phyloP scores from a whole-genome alignment of 345 rosid species.

The Alliaria petiolata region DNA sequence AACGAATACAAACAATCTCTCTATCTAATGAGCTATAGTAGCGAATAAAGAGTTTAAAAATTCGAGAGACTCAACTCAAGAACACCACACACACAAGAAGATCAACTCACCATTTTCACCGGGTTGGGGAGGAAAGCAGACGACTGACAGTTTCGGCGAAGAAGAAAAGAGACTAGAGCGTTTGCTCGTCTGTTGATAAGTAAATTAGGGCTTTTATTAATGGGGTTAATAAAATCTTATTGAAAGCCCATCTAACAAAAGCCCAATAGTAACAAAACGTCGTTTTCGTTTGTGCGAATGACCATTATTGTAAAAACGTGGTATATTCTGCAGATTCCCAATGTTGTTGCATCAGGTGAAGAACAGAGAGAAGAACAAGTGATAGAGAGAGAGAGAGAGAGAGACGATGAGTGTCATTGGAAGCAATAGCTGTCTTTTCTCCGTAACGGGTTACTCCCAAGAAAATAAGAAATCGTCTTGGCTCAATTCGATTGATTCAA shows the following conservation, averaged over 20 bases:
- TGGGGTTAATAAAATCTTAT: not conserved
- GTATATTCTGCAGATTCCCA: constrained; percentile 17
- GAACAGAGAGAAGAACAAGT: not conserved
- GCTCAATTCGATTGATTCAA: constrained; percentile 11
- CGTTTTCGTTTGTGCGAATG: constrained; percentile 4
- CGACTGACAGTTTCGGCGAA: not conserved
- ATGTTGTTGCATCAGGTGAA: constrained; percentile 24
- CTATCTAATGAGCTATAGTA: not conserved
- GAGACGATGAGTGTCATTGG: constrained; percentile 34
- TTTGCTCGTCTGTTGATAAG: not conserved
- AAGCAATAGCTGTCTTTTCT: constrained; percentile 34
- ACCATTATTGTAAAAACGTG: constrained; percentile 10
- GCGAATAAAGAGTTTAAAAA: too few relatives aligned
- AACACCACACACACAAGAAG: not conserved
- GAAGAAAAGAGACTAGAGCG: not conserved
- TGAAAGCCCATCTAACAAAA: not conserved
- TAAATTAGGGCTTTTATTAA: not conserved
- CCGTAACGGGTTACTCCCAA: constrained; percentile 1
- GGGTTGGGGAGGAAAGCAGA: not conserved
- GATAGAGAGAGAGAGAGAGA: not conserved
- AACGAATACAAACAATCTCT: not conserved
- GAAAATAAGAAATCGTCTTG: constrained; percentile 18
- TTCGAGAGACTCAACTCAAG: not conserved
- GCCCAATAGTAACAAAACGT: not conserved
- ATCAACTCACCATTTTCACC: constrained; percentile 15